phyloP scores from a whole-genome alignment of 2,329 filamentous ascomycete genomes.

The Hirsutella rhossiliensis region DNA sequence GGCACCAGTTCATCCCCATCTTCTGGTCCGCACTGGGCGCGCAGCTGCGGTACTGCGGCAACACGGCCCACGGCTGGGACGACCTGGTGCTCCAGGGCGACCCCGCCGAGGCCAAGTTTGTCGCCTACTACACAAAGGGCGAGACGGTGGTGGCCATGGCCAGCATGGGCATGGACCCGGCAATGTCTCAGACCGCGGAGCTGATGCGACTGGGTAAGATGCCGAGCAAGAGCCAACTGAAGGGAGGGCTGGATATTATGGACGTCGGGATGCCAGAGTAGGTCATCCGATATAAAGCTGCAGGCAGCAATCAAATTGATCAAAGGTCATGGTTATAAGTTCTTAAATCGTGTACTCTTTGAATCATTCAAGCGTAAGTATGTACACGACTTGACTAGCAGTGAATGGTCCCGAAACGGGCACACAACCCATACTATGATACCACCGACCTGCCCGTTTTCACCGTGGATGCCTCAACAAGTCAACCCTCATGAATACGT shows the following conservation, averaged over 20 bases:
- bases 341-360: no score
- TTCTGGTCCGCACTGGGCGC: slow-evolving; percentile 93
- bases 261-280: slow-evolving; percentile 16
- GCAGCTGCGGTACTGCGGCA: slow-evolving; percentile 89
- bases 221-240: slow-evolving; percentile 67
- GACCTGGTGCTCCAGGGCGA: slow-evolving; percentile 72
- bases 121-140: slow-evolving; percentile 78
- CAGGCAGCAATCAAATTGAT: no score
- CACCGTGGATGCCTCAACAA: no score
- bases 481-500: slow-evolving; percentile 7
- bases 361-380: no score
- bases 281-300: no score
- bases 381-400: no score
- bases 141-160: slow-evolving; percentile 84
- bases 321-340: no score
- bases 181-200: slow-evolving; percentile 72
- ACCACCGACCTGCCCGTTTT: no score
- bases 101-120: slow-evolving; percentile 67
- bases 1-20: slow-evolving; percentile 74
- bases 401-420: no score
- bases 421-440: no score
- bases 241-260: slow-evolving; percentile 45
- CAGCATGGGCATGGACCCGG: slow-evolving; percentile 81
- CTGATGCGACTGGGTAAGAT: slow-evolving; percentile 76
- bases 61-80: slow-evolving; percentile 71